These are phyloP conservation scores for Asterophora lycoperdoides DNA, from an alignment of 768 basidiomycete species.

Conservation along the genomic window DNA sequence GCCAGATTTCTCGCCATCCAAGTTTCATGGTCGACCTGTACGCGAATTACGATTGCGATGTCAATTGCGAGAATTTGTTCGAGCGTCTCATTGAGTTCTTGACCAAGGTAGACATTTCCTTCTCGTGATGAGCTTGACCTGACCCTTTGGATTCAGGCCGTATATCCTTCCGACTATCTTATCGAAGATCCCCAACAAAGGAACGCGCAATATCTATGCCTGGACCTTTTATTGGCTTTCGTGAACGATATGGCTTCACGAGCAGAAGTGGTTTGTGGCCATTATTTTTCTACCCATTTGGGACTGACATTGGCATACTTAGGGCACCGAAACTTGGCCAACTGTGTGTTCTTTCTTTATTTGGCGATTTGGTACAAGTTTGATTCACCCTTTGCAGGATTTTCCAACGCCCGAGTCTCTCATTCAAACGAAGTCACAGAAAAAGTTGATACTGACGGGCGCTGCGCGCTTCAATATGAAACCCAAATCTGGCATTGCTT, in stretches of 20 bases:
- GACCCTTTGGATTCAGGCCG: slow-evolving; percentile 48
- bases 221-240: slow-evolving; percentile 84
- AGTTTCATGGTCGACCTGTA: slow-evolving; percentile 96
- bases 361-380: not conserved
- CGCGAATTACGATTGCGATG: slow-evolving; percentile 95
- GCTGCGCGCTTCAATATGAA: slow-evolving; percentile 88
- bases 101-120: slow-evolving; percentile 57
- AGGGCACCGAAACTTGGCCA: slow-evolving; percentile 59
- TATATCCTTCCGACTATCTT: slow-evolving; percentile 66
- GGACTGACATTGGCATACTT: slow-evolving; percentile 13
- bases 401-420: slow-evolving; percentile 55
- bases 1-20: slow-evolving; percentile 73
- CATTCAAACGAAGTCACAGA: slow-evolving; percentile 71
- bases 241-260: slow-evolving; percentile 85
- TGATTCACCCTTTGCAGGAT: slow-evolving; percentile 32
- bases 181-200: slow-evolving; percentile 63
- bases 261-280: slow-evolving; percentile 37
- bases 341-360: slow-evolving; percentile 37
- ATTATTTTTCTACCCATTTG: not conserved
- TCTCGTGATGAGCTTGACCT: not conserved
- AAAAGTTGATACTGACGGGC: slow-evolving; percentile 80
- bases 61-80: slow-evolving; percentile 94
- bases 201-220: slow-evolving; percentile 78
- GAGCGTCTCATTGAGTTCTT: slow-evolving; percentile 86
- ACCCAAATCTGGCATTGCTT: slow-evolving; percentile 86